Conservation (phyloP, 129 eudicot genomes). For the Glebionis coronaria region DNA sequence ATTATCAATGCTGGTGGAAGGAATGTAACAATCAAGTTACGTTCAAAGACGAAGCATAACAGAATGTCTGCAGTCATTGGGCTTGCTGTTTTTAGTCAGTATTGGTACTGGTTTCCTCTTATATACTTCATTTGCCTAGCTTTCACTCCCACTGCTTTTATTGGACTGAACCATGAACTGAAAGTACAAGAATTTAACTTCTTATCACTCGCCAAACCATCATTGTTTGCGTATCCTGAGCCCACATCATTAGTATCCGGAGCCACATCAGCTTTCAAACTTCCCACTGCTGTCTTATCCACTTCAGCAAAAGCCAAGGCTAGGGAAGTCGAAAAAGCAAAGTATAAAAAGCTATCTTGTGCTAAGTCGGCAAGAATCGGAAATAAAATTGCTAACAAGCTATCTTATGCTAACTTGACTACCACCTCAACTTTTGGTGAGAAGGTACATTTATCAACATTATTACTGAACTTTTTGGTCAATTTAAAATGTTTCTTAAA, state of each 20-base stretch:
- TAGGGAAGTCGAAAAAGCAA: constrained; percentile 79
- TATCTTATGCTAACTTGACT: constrained; percentile 35
- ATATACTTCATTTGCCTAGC: constrained; percentile 78
- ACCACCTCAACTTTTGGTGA: constrained; percentile 13
- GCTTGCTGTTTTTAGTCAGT: constrained; percentile 90
- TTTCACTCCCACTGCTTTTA: constrained; percentile 86
- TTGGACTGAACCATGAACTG: constrained; percentile 80
- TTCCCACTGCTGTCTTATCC: constrained; percentile 85
- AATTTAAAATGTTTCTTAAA: background rate
- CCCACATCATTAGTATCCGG: constrained; percentile 76
- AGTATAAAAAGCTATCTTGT: constrained; percentile 43
- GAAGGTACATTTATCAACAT: no score
- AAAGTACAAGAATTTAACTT: constrained; percentile 84
- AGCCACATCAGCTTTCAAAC: constrained; percentile 67
- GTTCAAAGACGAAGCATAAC: constrained; percentile 86
- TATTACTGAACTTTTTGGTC: background rate
- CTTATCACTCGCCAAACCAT: constrained; percentile 85
- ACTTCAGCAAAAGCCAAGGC: constrained; percentile 83
- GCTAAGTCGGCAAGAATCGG: background rate
- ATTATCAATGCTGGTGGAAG: constrained; percentile 97
- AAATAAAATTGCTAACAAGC: no score
- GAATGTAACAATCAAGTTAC: constrained; percentile 82
- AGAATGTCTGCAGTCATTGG: constrained; percentile 93
- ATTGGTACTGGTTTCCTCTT: constrained; percentile 97
- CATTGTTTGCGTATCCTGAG: constrained; percentile 86